Percentiles rank a stretch among this genome's conserved stretches.
These are phyloP conservation scores for Rhodotorula diobovata DNA, from an alignment of 768 basidiomycete genomes.

Conservation along the genomic window DNA sequence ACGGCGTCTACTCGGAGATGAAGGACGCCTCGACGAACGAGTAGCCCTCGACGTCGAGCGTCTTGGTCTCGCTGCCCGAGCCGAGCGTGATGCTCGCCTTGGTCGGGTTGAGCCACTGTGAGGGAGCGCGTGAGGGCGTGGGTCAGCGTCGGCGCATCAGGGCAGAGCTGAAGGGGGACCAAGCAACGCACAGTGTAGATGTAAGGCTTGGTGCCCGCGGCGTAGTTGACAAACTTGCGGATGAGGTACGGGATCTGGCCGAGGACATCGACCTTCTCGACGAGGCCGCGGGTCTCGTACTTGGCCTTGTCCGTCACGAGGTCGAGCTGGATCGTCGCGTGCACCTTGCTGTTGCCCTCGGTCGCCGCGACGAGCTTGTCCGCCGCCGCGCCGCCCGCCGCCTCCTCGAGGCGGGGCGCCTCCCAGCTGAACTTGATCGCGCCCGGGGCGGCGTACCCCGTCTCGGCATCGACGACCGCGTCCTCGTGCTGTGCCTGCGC, in stretches of 20 bases:
- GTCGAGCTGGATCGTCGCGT: constrained; percentile 58
- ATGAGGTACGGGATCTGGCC: constrained; percentile 90
- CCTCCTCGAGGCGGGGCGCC: constrained; percentile 57
- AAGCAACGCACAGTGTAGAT: constrained; percentile 66
- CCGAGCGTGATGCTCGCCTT: constrained; percentile 53
- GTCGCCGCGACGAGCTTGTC: constrained; percentile 40
- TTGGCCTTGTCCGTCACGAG: constrained; percentile 42
- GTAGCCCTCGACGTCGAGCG: constrained; percentile 57
- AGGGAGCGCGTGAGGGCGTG: too few relatives aligned
- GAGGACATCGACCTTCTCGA: constrained; percentile 90
- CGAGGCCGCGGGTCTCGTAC: constrained; percentile 54
- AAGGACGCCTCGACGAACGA: constrained; percentile 89
- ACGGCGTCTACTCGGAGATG: constrained; percentile 55
- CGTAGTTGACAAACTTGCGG: constrained; percentile 87
- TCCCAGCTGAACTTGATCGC: constrained; percentile 73
- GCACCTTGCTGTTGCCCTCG: constrained; percentile 58
- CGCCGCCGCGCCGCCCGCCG: too few relatives aligned
- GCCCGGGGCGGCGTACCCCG: constrained; percentile 70
- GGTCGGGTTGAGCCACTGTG: constrained; percentile 60
- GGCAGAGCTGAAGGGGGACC: constrained; percentile 82
- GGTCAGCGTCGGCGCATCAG: background rate
- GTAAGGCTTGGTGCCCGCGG: constrained; percentile 81
- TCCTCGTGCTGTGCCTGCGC: constrained; percentile 59
- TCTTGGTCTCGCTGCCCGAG: constrained; percentile 46
- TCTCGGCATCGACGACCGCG: constrained; percentile 64